phyloP scores from a whole-genome alignment of 2,329 filamentous ascomycete species.

The Calonectria montana region DNA sequence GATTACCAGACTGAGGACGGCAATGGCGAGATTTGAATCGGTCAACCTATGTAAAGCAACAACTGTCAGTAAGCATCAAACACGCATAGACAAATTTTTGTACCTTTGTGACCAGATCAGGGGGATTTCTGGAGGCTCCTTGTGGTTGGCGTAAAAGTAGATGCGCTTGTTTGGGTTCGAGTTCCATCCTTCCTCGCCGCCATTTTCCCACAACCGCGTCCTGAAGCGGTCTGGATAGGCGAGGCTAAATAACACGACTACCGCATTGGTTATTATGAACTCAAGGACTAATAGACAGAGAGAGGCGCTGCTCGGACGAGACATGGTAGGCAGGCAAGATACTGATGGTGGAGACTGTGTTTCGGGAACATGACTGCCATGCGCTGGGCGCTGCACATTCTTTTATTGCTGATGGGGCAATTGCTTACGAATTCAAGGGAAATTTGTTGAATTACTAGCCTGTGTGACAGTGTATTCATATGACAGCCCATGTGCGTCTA shows the following conservation, averaged over 20 bases:
- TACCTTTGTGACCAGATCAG: constrained; percentile 44
- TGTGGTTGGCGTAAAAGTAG: constrained; percentile 46
- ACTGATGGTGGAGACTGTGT: background rate
- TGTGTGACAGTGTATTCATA: background rate
- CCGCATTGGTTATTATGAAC: constrained; percentile 20
- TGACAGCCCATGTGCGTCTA: background rate
- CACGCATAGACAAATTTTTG: too few relatives aligned
- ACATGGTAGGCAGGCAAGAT: constrained; percentile 22
- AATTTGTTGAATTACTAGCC: background rate
- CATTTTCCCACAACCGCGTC: constrained; percentile 42
- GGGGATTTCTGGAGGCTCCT: constrained; percentile 43
- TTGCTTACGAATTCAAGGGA: background rate
- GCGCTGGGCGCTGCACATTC: background rate
- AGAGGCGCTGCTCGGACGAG: constrained; percentile 10
- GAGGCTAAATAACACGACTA: constrained; percentile 35
- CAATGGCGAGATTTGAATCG: constrained; percentile 44
- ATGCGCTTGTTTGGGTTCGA: constrained; percentile 44
- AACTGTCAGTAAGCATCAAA: background rate
- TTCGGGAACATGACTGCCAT: background rate
- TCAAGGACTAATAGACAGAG: constrained; percentile 32
- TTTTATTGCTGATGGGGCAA: background rate
- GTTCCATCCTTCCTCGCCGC: constrained; percentile 44
- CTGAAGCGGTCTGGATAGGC: constrained; percentile 40
- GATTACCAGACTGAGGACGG: constrained; percentile 44
- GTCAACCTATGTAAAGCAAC: constrained; percentile 32